A percentile compares a stretch with the other conserved stretches of the same genome.
Conservation (phyloP, 2,329 filamentous ascomycete species). For the Decorospora gaudefroyi region DNA sequence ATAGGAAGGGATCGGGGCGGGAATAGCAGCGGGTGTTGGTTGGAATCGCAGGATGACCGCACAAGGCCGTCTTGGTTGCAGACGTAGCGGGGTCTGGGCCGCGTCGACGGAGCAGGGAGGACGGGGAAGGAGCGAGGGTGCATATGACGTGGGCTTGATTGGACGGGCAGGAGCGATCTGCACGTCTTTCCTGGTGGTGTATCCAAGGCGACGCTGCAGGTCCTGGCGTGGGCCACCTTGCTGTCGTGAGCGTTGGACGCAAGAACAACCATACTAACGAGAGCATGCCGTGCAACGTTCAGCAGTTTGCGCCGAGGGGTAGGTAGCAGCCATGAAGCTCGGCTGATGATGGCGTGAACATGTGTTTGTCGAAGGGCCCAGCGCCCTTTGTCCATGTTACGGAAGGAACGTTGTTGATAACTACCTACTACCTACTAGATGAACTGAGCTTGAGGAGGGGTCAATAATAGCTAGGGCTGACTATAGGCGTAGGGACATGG, state of each 20-base stretch:
- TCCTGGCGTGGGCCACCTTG: slow-evolving; percentile 13
- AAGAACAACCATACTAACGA: too few species aligned
- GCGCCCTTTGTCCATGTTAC: too few species aligned
- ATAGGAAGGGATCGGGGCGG: slow-evolving; percentile 27
- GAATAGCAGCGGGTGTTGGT: slow-evolving; percentile 6
- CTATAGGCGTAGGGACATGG: neutral
- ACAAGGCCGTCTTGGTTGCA: slow-evolving; percentile 22
- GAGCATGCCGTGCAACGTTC: slow-evolving; percentile 16
- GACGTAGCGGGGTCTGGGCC: slow-evolving; percentile 32
- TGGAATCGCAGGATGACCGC: slow-evolving; percentile 14
- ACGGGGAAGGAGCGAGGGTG: slow-evolving; percentile 17
- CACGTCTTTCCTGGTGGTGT: slow-evolving; percentile 20
- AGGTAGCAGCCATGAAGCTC: slow-evolving; percentile 4
- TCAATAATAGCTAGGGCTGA: slow-evolving; percentile 5
- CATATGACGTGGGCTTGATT: slow-evolving; percentile 22
- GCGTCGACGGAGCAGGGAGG: slow-evolving; percentile 18
- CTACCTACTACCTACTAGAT: neutral
- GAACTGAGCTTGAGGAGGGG: neutral
- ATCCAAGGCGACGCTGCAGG: slow-evolving; percentile 19
- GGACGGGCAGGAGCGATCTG: slow-evolving; percentile 24
- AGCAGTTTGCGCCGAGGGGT: slow-evolving; percentile 1
- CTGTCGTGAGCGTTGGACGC: slow-evolving; percentile 11
- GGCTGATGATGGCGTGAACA: slow-evolving; percentile 23
- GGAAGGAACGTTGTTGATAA: neutral
- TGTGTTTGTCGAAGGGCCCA: slow-evolving; percentile 1